These are phyloP conservation scores for Pseudogymnoascus verrucosus DNA, from an alignment of 2,329 filamentous ascomycete species.

Conservation along the genomic window DNA sequence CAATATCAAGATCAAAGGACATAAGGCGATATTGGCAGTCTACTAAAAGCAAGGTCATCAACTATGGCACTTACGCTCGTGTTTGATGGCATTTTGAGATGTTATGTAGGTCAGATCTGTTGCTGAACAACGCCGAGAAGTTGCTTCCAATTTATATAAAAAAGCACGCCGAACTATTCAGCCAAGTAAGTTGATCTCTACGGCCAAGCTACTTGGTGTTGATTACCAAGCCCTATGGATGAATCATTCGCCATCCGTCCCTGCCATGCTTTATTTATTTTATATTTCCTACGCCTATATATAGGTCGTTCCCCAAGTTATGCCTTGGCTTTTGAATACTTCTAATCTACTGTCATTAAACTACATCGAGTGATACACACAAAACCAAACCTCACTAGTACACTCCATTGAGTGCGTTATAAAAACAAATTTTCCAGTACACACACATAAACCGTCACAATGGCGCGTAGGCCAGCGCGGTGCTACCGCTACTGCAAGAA, in stretches of 20 bases:
- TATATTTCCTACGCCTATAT: constrained; percentile 6
- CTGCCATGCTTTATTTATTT: constrained; percentile 3
- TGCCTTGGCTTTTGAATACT: constrained; percentile 3
- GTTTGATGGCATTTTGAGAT: not conserved
- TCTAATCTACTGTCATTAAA: not conserved
- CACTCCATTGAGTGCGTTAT: constrained; percentile 4
- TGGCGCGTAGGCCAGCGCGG: constrained; percentile 98
- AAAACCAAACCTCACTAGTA: not conserved
- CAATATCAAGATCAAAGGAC: not conserved
- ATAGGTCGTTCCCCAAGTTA: not conserved
- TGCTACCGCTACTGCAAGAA: constrained; percentile 99
- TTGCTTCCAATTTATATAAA: not conserved
- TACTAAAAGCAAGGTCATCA: constrained; percentile 2
- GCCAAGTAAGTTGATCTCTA: constrained; percentile 7
- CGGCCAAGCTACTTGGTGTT: not conserved
- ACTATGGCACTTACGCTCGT: not conserved
- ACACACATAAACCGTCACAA: constrained; percentile 60
- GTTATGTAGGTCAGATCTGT: not conserved
- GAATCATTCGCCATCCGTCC: not conserved
- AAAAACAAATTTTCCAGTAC: not conserved
- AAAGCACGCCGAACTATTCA: not conserved
- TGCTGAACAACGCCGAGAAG: not conserved
- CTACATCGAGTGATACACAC: not conserved
- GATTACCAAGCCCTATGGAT: not conserved
- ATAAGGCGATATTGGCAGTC: constrained; percentile 2